Conservation (phyloP, 768 basidiomycete genomes). For the Naganishia kalamii region DNA sequence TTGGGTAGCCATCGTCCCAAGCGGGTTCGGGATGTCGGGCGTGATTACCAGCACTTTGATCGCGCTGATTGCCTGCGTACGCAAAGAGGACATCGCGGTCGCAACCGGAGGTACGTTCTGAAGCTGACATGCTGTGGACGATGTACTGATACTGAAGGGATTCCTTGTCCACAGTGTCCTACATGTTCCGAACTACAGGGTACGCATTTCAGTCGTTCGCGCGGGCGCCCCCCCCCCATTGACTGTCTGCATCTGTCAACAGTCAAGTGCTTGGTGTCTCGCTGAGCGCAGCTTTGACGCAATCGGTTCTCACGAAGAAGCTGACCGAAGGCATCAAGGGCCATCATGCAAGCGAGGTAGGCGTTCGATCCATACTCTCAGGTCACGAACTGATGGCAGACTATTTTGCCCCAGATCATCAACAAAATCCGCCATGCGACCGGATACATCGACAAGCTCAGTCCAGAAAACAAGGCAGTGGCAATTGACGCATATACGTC, state of each 20-base stretch:
- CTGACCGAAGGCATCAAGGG: constrained; percentile 70
- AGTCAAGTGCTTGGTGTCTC: constrained; percentile 87
- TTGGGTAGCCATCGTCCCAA: constrained; percentile 37
- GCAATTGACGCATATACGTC: constrained; percentile 32
- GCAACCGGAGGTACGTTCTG: constrained; percentile 20
- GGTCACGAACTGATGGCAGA: not conserved
- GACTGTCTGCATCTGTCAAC: constrained; percentile 37
- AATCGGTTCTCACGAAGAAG: constrained; percentile 66
- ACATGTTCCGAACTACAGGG: constrained; percentile 64
- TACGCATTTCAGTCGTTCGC: not conserved
- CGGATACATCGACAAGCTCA: constrained; percentile 36
- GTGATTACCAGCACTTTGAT: constrained; percentile 41
- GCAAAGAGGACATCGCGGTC: constrained; percentile 31
- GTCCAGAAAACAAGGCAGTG: constrained; percentile 19
- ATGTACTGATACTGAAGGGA: too few species aligned
- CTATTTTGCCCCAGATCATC: constrained; percentile 31
- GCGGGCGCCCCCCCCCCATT: not conserved
- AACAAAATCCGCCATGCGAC: constrained; percentile 41
- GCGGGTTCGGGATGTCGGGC: constrained; percentile 38
- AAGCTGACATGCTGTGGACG: too few species aligned
- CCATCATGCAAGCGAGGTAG: constrained; percentile 54
- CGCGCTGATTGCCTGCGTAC: constrained; percentile 40
- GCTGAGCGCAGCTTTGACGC: constrained; percentile 73
- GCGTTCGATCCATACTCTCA: not conserved
- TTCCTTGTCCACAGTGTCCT: constrained; percentile 3